Base-by-base conservation (phyloP, 352 stramenopile species). In the Globisporangium yorkense region DNA sequence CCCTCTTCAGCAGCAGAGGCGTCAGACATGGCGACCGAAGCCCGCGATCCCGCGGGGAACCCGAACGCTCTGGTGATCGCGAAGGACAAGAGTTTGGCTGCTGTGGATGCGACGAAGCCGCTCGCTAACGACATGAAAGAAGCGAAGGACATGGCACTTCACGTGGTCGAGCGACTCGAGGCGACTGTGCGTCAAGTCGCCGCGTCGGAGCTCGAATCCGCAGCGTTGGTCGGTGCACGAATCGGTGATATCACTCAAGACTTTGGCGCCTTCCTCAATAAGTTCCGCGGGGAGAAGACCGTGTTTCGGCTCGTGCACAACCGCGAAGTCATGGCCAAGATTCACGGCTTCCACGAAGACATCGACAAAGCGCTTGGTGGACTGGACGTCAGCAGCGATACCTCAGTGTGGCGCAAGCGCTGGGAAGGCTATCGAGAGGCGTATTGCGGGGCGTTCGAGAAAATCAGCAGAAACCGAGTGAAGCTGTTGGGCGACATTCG, bases 121-220 rank as follows among this genome's bases (percentile, higher is more conserved):
- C 20, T 49, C 20, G 44, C 18, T 29, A 2, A 2, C n/a, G 21
- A 13, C 1, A 49, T 49, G 44, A 4, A 16, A 4, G 44, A 49
- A 27, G 20, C 18, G 44, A 49, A 27, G 18, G n/a, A 24, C 20
- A 49, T 49, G 44, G 7, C 44, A 2, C 9, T 24, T 6, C 44
- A 49, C 44, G n/a, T 49, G 44, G 44, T 49, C 44, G 44, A 49
- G 5, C 44, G 44, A 16, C 44, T 49, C 20, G 44, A 16, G 20
- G 20, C 2, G 21, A 20, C 44, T 18, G 7, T 16, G 6, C 1
- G 10, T 3, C 21, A 16, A 24, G 44, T 49, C 18, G 44, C 6
- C 3, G 7, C n/a, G 5, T 49, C 44, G 2, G 12, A 13, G 18
- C 20, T 29, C 8, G 5, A n/a, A n/a, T n/a, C n/a, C n/a, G n/a